These are phyloP conservation scores for Trichoderma sp. DNA, from an alignment of 2,329 filamentous ascomycete genomes.

Conservation along the genomic window DNA sequence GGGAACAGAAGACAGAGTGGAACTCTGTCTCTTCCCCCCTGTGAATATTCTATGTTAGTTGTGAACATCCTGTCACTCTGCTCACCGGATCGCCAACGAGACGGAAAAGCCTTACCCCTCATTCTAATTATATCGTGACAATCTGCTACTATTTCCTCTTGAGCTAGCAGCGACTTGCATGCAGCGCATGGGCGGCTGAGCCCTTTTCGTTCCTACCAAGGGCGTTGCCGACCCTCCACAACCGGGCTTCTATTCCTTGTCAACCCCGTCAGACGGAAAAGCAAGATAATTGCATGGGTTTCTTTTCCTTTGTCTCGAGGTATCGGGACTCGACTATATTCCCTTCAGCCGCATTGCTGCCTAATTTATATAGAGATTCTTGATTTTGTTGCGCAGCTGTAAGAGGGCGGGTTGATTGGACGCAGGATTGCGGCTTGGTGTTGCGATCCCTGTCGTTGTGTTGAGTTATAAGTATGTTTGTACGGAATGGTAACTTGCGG, in stretches of 20 bases:
- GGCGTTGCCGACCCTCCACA: slow-evolving; percentile 4
- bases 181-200: neutral
- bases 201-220: neutral
- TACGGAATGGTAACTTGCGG: neutral
- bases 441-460: neutral
- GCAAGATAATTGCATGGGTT: neutral
- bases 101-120: slow-evolving; percentile 6
- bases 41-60: neutral
- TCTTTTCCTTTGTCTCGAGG: neutral
- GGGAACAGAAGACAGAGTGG: neutral
- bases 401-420: neutral
- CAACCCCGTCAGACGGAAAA: neutral
- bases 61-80: slow-evolving; percentile 1
- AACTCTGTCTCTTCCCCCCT: neutral
- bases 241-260: neutral
- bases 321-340: neutral
- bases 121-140: slow-evolving; percentile 4
- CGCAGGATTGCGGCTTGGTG: neutral
- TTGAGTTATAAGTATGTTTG: no score
- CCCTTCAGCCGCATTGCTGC: neutral
- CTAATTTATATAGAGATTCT: neutral
- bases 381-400: neutral
- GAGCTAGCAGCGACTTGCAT: neutral
- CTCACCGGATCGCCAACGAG: neutral
- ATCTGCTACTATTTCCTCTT: neutral